phyloP scores from a whole-genome alignment of 2,329 filamentous ascomycete genomes.

The Magnaporthiopsis poae region DNA sequence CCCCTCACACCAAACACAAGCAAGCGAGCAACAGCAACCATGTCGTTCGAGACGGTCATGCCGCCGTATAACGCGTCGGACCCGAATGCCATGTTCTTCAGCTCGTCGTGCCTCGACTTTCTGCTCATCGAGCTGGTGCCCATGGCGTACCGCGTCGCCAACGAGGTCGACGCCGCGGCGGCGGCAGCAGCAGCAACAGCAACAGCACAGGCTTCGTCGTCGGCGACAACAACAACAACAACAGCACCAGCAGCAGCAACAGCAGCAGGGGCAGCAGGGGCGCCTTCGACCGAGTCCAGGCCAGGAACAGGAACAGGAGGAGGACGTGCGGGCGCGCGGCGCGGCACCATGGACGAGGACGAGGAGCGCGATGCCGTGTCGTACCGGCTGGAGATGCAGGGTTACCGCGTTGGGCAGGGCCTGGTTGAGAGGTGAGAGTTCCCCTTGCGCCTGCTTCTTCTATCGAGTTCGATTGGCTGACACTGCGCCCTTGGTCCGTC shows the following conservation, averaged over 20 bases:
- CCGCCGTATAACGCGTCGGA: conserved; percentile 64
- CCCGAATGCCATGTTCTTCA: conserved; percentile 64
- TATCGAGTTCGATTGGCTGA: conserved; percentile 6
- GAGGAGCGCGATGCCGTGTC: conserved; percentile 78
- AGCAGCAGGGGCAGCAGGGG: not conserved
- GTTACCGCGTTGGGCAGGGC: conserved; percentile 86
- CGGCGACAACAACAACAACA: conserved; percentile 11
- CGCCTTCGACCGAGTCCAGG: conserved; percentile 10
- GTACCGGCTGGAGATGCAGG: conserved; percentile 70
- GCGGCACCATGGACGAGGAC: conserved; percentile 53
- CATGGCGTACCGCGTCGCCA: conserved; percentile 76
- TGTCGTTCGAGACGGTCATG: conserved; percentile 65
- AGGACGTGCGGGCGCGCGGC: conserved; percentile 10
- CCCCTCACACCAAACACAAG: too few species aligned
- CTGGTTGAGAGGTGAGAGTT: conserved; percentile 67
- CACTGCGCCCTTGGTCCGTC: not conserved
- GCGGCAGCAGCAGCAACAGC: conserved; percentile 28
- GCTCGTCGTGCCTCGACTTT: conserved; percentile 80
- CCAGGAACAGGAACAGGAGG: conserved; percentile 6
- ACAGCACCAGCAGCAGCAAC: conserved; percentile 10
- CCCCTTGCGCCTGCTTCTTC: not conserved
- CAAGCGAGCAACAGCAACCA: conserved; percentile 25
- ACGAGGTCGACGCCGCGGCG: conserved; percentile 55
- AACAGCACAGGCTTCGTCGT: conserved; percentile 10
- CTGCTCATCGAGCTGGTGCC: conserved; percentile 94